These are phyloP conservation scores for Backusella psychrophila DNA, from an alignment of 192 early-diverging fungal genomes.

Conservation along the genomic window DNA sequence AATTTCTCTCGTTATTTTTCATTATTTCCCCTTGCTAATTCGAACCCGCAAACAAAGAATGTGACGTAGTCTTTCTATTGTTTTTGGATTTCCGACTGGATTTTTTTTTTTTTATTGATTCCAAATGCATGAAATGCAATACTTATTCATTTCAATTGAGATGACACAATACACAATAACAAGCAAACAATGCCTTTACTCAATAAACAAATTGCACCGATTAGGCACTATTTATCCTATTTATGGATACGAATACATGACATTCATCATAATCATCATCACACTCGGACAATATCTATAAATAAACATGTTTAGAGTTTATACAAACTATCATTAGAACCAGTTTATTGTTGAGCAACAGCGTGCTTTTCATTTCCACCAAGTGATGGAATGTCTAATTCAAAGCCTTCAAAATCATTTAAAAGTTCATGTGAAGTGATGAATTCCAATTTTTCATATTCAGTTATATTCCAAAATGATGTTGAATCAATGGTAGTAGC, in stretches of 20 bases:
- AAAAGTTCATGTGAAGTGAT: background rate
- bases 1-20: background rate
- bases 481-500: background rate
- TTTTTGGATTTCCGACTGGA: background rate
- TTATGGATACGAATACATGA: too few relatives aligned
- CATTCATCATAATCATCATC: too few relatives aligned
- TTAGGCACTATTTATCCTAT: too few relatives aligned
- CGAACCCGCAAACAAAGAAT: background rate
- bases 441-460: background rate
- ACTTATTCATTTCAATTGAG: too few relatives aligned
- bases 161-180: too few relatives aligned
- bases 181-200: too few relatives aligned
- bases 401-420: background rate
- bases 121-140: too few relatives aligned
- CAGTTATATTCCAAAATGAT: background rate
- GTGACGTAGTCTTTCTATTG: background rate
- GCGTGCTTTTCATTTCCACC: background rate
- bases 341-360: background rate
- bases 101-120: too few relatives aligned
- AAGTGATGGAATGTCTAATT: background rate
- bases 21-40: background rate
- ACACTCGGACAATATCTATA: too few relatives aligned
- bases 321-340: too few relatives aligned
- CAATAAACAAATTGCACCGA: too few relatives aligned
- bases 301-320: too few relatives aligned